Evolutionary conservation across 176 grass and related monocot genomes (phyloP), one percentile per base, ranked within the genome.

Genomic region (Carex myosuroides): DNA sequence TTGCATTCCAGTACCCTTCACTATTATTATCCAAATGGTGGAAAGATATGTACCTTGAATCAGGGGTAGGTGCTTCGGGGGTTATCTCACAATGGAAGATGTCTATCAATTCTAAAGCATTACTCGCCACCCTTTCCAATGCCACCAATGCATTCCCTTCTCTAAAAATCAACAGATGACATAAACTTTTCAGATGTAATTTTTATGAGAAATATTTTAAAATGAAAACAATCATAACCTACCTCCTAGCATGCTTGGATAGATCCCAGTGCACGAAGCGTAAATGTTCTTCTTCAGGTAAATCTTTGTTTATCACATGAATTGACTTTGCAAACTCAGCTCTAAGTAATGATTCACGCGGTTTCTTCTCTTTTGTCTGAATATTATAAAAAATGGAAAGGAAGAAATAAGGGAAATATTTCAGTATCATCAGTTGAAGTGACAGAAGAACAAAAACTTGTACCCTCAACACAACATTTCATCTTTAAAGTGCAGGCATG

Each of bases 251-350:
- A 78, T 96, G 93, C 69, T 95, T 99, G 87, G 91, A 90, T 52
- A 99, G 88, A 94, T 99, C 97, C 97, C 94, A 95, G 85, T 99
- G 97, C 84, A 99, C 87, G 86, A 99, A 99, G 79, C 85, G 93
- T 26, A 99, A 88, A 64, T 85, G 85, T 22, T 81, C 85, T 64
- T 96, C 89, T 63, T 92, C 88, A 32, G 91, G 54, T 57, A 94
- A 89, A 62, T 73, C 87, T 74, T 95, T 99, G 69, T 99, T 99
- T 84, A 99, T 94, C 42, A 87, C 57, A 91, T 96, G 70, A 55
- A 99, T 99, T 68, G 97, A 91, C 73, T 91, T 92, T 65, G 93
- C 91, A 88, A 99, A 99, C 85, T 99, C 93, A 64, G 85, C 87
- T 84, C 93, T 84, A 70, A 99, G 97, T 70, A 99, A 83, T 60